phyloP scores from a whole-genome alignment of 768 basidiomycete genomes.

The Dacryopinax spathularia region DNA sequence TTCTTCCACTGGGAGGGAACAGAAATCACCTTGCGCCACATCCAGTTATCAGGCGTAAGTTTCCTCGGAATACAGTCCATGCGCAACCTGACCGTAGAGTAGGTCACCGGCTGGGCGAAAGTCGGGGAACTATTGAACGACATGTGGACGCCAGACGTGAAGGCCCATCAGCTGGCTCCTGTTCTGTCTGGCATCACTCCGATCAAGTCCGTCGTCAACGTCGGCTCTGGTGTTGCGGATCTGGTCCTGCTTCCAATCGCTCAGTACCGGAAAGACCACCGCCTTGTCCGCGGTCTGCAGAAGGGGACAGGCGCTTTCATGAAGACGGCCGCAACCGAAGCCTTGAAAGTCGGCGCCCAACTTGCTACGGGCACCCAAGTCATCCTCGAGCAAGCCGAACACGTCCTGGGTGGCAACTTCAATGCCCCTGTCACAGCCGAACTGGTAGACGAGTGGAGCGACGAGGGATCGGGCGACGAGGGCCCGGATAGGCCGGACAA shows the following conservation, averaged over 20 bases:
- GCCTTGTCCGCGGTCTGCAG: conserved; percentile 82
- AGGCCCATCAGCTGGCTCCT: conserved; percentile 92
- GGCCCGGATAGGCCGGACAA: conserved; percentile 39
- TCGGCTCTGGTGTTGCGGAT: conserved; percentile 93
- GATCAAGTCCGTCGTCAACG: conserved; percentile 91
- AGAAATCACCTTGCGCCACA: conserved; percentile 92
- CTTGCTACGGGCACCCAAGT: conserved; percentile 96
- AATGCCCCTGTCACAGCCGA: conserved; percentile 51
- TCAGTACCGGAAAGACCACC: conserved; percentile 93
- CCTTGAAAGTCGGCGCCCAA: conserved; percentile 83
- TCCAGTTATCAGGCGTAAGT: conserved; percentile 80
- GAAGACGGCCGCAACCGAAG: conserved; percentile 87
- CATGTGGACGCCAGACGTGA: conserved; percentile 98
- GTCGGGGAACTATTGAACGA: conserved; percentile 89
- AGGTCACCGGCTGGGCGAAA: conserved; percentile 89
- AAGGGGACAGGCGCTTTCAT: conserved; percentile 88
- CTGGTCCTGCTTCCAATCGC: conserved; percentile 89
- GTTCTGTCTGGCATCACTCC: conserved; percentile 94
- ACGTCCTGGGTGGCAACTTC: conserved; percentile 70
- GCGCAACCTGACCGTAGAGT: background rate
- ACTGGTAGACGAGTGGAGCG: conserved; percentile 28
- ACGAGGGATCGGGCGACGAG: conserved; percentile 20
- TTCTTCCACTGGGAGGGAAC: conserved; percentile 99
- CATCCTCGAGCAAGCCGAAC: conserved; percentile 89
- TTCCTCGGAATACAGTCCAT: background rate